Conservation (phyloP, 805 yeast genomes). For the Candida tibetensis region DNA sequence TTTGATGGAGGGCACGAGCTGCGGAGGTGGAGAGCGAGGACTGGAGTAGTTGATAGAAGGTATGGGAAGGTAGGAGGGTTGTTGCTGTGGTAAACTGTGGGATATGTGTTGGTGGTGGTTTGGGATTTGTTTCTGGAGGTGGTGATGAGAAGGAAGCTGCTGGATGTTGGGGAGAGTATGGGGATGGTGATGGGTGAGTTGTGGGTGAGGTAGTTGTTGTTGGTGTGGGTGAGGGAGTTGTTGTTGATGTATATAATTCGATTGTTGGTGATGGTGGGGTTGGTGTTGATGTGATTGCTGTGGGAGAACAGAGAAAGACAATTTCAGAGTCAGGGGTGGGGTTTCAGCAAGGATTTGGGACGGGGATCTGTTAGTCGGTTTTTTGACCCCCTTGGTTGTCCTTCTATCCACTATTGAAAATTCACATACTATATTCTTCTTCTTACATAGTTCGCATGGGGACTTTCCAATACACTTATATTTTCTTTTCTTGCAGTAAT, state of each 20-base stretch:
- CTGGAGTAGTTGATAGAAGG: constrained; percentile 4
- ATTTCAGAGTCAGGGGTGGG: background rate
- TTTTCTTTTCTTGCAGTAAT: constrained; percentile 44
- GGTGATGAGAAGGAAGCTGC: background rate
- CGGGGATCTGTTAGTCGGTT: constrained; percentile 1
- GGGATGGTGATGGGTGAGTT: background rate
- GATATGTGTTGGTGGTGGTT: background rate
- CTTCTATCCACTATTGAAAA: constrained; percentile 25
- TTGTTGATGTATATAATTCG: background rate
- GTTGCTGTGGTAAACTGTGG: background rate
- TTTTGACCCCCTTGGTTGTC: constrained; percentile 13
- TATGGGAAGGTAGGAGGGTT: constrained; percentile 4
- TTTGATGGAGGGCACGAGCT: constrained; percentile 8
- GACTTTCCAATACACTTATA: constrained; percentile 23
- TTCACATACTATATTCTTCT: constrained; percentile 27
- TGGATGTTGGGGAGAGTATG: background rate
- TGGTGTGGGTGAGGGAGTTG: background rate
- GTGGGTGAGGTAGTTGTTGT: background rate
- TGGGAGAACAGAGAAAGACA: background rate
- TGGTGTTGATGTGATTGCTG: constrained; percentile 1
- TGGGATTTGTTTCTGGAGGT: background rate
- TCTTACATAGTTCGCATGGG: constrained; percentile 36
- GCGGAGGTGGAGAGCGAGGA: background rate
- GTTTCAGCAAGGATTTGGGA: background rate
- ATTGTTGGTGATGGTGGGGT: constrained; percentile 1